Evolutionary conservation across 176 grass and related monocot species (phyloP).

Genomic region (Triticum turgidum): DNA sequence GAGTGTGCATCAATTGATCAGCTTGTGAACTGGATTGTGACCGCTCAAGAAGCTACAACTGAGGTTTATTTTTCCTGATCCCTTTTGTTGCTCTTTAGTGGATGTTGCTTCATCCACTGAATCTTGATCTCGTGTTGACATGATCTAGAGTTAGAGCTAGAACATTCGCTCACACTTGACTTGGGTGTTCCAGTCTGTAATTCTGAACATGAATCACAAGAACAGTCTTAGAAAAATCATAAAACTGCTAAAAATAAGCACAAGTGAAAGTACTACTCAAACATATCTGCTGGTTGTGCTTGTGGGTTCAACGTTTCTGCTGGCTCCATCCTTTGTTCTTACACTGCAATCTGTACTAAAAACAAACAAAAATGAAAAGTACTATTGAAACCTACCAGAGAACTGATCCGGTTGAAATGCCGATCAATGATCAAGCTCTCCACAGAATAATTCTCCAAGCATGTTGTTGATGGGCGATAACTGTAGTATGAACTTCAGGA

Average conservation of each 20-base stretch:
- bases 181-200: too few relatives aligned
- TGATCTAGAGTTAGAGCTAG: neutral
- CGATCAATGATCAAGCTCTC: slow-evolving; percentile 79
- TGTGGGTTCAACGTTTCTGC: slow-evolving; percentile 30
- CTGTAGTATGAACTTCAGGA: too few relatives aligned
- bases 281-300: slow-evolving; percentile 22
- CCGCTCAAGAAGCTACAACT: slow-evolving; percentile 38
- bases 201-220: too few relatives aligned
- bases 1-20: slow-evolving; percentile 38
- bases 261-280: neutral
- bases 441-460: slow-evolving; percentile 84
- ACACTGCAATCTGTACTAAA: too few relatives aligned
- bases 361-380: neutral
- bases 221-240: too few relatives aligned
- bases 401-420: slow-evolving; percentile 85
- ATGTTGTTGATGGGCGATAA: slow-evolving; percentile 39
- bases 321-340: neutral
- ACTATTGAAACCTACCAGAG: slow-evolving; percentile 51
- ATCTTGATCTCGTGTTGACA: neutral
- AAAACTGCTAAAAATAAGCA: neutral
- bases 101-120: neutral
- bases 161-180: neutral
- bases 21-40: slow-evolving; percentile 71
- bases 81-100: slow-evolving; percentile 8
- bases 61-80: slow-evolving; percentile 18